These are phyloP conservation scores for Pachyrhizus erosus DNA, from an alignment of 306 rosid genomes.

Conservation along the genomic window DNA sequence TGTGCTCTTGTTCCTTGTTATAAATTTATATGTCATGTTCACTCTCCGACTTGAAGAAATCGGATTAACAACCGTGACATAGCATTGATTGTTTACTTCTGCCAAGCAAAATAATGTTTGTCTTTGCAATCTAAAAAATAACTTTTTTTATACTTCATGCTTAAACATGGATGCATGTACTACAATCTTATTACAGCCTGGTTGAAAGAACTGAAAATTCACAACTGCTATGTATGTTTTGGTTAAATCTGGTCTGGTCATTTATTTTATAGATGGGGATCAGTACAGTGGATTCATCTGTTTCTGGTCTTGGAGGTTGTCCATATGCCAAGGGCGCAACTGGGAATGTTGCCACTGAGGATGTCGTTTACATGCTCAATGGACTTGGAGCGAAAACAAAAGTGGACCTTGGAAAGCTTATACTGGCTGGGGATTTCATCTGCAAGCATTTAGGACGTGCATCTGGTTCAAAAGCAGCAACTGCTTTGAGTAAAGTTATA, in stretches of 20 bases:
- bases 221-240: slow-evolving; percentile 13
- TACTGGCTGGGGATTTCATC: slow-evolving; percentile 86
- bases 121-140: slow-evolving; percentile 9
- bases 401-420: slow-evolving; percentile 72
- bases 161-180: slow-evolving; percentile 11
- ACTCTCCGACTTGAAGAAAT: background rate
- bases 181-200: background rate
- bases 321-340: slow-evolving; percentile 96
- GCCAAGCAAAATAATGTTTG: background rate
- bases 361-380: slow-evolving; percentile 87
- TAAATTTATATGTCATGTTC: background rate
- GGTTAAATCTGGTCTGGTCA: slow-evolving; percentile 19
- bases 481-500: slow-evolving; percentile 66
- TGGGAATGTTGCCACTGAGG: slow-evolving; percentile 94
- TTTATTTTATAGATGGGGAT: slow-evolving; percentile 67
- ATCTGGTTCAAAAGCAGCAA: slow-evolving; percentile 78
- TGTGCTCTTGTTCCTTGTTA: slow-evolving; percentile 24
- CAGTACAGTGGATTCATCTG: slow-evolving; percentile 81
- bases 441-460: slow-evolving; percentile 78
- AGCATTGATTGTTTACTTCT: background rate
- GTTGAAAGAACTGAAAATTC: slow-evolving; percentile 10
- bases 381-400: slow-evolving; percentile 83
- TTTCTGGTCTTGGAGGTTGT: slow-evolving; percentile 96
- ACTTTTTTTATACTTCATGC: background rate
- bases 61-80: slow-evolving; percentile 18